Percentiles rank a stretch among this genome's conserved stretches.
Evolutionary conservation across 805 yeast species (phyloP).

Genomic region (Starmerella sirachaensis): DNA sequence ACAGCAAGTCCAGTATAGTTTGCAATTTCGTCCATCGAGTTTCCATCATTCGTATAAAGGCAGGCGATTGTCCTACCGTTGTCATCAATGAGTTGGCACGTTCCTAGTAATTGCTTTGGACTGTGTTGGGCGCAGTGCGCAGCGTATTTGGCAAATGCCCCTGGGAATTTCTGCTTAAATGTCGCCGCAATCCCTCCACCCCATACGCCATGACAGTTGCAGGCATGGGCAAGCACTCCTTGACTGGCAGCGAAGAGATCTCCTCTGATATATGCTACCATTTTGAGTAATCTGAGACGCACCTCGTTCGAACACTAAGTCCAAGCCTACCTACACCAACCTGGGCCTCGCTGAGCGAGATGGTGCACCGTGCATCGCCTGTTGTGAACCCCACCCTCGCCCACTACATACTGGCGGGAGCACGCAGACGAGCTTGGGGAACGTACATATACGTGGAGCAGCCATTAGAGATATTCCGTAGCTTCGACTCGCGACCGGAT

Average conservation of each 20-base stretch:
- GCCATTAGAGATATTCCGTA: slow-evolving; percentile 9
- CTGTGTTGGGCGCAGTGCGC: slow-evolving; percentile 31
- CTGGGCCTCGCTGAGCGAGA: background rate
- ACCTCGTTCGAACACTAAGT: too few species aligned
- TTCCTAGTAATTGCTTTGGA: slow-evolving; percentile 40
- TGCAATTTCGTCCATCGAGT: slow-evolving; percentile 38
- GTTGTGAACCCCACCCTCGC: too few species aligned
- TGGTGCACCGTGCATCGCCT: too few species aligned
- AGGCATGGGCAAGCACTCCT: slow-evolving; percentile 58
- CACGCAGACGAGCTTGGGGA: too few species aligned
- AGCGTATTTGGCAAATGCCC: slow-evolving; percentile 41
- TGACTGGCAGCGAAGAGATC: slow-evolving; percentile 40
- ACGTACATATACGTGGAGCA: background rate
- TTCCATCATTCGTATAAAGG: slow-evolving; percentile 48
- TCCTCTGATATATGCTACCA: slow-evolving; percentile 38
- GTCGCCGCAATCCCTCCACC: slow-evolving; percentile 71
- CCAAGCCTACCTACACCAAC: background rate
- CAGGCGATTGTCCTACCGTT: slow-evolving; percentile 43
- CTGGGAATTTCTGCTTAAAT: slow-evolving; percentile 44
- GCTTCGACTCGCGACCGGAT: too few species aligned
- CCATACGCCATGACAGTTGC: slow-evolving; percentile 71
- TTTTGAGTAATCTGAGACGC: too few species aligned
- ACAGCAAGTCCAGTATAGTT: slow-evolving; percentile 41
- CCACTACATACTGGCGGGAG: too few species aligned
- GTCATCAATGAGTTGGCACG: slow-evolving; percentile 36